These are phyloP conservation scores for Plenodomus tracheiphilus DNA, from an alignment of 2,329 filamentous ascomycete genomes.

Conservation along the genomic window DNA sequence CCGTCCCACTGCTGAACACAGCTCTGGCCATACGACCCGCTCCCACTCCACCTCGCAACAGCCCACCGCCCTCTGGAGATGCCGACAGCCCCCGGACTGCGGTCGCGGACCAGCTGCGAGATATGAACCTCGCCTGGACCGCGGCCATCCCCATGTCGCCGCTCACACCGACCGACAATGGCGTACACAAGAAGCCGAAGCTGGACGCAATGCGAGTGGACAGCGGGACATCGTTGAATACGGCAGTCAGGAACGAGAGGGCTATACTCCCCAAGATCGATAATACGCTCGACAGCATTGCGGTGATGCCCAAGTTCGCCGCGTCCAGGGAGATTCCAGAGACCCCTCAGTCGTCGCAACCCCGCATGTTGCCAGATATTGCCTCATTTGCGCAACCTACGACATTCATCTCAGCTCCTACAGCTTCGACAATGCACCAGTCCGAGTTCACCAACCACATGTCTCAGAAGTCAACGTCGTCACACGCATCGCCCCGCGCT, in stretches of 20 bases:
- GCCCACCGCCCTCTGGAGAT: conserved; percentile 23
- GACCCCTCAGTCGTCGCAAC: conserved; percentile 37
- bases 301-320: conserved; percentile 3
- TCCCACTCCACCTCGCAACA: conserved; percentile 25
- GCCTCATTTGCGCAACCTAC: conserved; percentile 36
- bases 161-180: conserved; percentile 40
- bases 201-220: conserved; percentile 30
- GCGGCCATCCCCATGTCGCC: conserved; percentile 38
- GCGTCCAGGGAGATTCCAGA: conserved; percentile 30
- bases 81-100: conserved; percentile 40
- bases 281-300: conserved; percentile 8
- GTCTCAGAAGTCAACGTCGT: conserved; percentile 5
- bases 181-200: conserved; percentile 43
- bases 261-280: neutral
- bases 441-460: conserved; percentile 4
- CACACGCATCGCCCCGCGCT: conserved; percentile 21
- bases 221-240: conserved; percentile 17
- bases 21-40: conserved; percentile 34
- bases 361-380: conserved; percentile 39
- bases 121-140: conserved; percentile 32
- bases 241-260: neutral
- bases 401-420: conserved; percentile 25
- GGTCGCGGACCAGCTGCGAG: conserved; percentile 42
- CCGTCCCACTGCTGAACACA: conserved; percentile 38
- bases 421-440: conserved; percentile 7